phyloP scores from a whole-genome alignment of 2,329 filamentous ascomycete genomes.

The Penicillium paneum region DNA sequence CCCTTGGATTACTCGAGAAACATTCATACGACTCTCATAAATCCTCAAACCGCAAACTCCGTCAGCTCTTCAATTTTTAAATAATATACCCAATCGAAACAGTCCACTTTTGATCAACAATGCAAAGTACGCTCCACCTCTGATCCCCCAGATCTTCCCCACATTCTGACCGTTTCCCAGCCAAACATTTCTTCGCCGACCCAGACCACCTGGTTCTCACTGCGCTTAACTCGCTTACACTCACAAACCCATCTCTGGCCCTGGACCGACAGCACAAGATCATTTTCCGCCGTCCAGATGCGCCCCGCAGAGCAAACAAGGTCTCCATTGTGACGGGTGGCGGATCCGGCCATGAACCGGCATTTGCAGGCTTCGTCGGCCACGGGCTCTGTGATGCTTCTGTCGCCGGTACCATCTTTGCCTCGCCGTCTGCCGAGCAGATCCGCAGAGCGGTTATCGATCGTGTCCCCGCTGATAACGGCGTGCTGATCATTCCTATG shows the following conservation, averaged over 20 bases:
- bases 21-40: not conserved
- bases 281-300: slow-evolving; percentile 66
- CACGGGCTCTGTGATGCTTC: slow-evolving; percentile 74
- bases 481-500: slow-evolving; percentile 88
- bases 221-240: slow-evolving; percentile 72
- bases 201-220: slow-evolving; percentile 72
- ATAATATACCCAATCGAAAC: not conserved
- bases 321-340: slow-evolving; percentile 86
- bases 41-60: not conserved
- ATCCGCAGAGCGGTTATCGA: slow-evolving; percentile 71
- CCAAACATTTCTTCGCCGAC: slow-evolving; percentile 87
- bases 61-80: not conserved
- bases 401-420: slow-evolving; percentile 84
- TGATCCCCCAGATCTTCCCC: not conserved
- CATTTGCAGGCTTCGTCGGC: slow-evolving; percentile 82
- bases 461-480: slow-evolving; percentile 66
- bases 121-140: slow-evolving; percentile 37
- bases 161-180: slow-evolving; percentile 23
- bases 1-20: not conserved
- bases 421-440: slow-evolving; percentile 77
- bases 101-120: slow-evolving; percentile 21
- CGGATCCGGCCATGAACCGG: slow-evolving; percentile 85
- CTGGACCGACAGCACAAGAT: slow-evolving; percentile 80
- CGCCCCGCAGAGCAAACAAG: slow-evolving; percentile 49
- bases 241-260: slow-evolving; percentile 79